Conservation (phyloP, 306 rosid species). For the Lathyrus sativus region DNA sequence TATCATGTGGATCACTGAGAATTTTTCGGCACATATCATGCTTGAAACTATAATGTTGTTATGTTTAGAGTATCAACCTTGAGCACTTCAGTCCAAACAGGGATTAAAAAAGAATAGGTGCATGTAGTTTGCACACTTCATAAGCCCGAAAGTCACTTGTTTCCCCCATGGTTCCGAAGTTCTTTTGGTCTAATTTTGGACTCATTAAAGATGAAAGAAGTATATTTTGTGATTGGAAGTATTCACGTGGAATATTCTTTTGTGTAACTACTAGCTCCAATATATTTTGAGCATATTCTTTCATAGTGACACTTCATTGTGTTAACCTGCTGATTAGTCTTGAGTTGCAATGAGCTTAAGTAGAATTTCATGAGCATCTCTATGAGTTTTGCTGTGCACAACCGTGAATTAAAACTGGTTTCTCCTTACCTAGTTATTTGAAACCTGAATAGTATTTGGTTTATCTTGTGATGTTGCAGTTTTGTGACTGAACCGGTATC, state of each 20-base stretch:
- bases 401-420: background rate
- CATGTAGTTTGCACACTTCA: too few relatives aligned
- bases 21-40: background rate
- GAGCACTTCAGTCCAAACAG: background rate
- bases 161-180: too few relatives aligned
- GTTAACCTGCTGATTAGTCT: slow-evolving; percentile 14
- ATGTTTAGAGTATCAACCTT: background rate
- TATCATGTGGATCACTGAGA: background rate
- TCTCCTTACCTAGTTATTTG: slow-evolving; percentile 27
- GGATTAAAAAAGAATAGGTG: too few relatives aligned
- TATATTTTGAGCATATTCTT: slow-evolving; percentile 24
- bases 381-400: background rate
- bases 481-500: slow-evolving; percentile 65
- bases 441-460: slow-evolving; percentile 25
- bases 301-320: background rate
- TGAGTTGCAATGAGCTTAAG: slow-evolving; percentile 7
- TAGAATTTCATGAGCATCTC: slow-evolving; percentile 25
- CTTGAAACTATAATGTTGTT: background rate
- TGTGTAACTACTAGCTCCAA: background rate
- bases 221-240: too few relatives aligned
- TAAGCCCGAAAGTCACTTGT: too few relatives aligned
- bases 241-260: background rate
- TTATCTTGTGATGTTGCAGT: slow-evolving; percentile 49
- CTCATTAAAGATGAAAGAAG: too few relatives aligned
- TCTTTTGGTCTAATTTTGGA: too few relatives aligned